Percentiles rank a stretch among this genome's conserved stretches.
Conservation (phyloP, 1,284 basidiomycete species). For the Leccinum ponderosum region DNA sequence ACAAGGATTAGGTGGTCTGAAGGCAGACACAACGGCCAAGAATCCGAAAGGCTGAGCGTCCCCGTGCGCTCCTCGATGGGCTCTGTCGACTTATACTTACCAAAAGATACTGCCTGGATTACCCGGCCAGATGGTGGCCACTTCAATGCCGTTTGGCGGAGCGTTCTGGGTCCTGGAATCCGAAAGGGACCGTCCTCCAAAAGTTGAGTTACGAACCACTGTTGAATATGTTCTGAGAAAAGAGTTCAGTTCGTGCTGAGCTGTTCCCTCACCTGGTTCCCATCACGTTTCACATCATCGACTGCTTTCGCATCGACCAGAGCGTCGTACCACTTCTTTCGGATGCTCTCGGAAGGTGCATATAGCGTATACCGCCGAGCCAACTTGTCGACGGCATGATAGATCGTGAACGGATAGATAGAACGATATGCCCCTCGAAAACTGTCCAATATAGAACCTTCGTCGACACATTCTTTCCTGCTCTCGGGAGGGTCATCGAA, state of each 20-base stretch:
- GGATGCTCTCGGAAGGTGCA: slow-evolving; percentile 52
- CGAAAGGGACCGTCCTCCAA: slow-evolving; percentile 66
- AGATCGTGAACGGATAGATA: slow-evolving; percentile 74
- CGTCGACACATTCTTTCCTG: slow-evolving; percentile 60
- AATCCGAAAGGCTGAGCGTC: slow-evolving; percentile 61
- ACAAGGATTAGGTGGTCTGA: slow-evolving; percentile 83
- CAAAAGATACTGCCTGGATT: slow-evolving; percentile 57
- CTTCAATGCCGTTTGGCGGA: slow-evolving; percentile 32
- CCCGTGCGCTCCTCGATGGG: slow-evolving; percentile 55
- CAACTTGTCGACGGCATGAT: slow-evolving; percentile 58
- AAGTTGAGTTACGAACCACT: slow-evolving; percentile 67
- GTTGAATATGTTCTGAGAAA: slow-evolving; percentile 10
- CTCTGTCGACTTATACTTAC: slow-evolving; percentile 42
- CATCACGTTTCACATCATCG: slow-evolving; percentile 60
- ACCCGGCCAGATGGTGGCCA: slow-evolving; percentile 55
- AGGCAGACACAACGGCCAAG: slow-evolving; percentile 59
- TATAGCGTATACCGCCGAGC: slow-evolving; percentile 71
- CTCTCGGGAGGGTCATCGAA: slow-evolving; percentile 59
- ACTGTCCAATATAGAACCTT: slow-evolving; percentile 56
- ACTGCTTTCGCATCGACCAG: slow-evolving; percentile 63
- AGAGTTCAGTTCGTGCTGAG: background rate
- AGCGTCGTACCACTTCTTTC: slow-evolving; percentile 63
- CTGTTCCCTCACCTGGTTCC: slow-evolving; percentile 56
- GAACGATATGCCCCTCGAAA: slow-evolving; percentile 50
- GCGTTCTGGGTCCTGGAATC: slow-evolving; percentile 37